Evolutionary conservation across 1,139 yeast genomes (phyloP).

Genomic region (Blastobotrys ciferrii): DNA sequence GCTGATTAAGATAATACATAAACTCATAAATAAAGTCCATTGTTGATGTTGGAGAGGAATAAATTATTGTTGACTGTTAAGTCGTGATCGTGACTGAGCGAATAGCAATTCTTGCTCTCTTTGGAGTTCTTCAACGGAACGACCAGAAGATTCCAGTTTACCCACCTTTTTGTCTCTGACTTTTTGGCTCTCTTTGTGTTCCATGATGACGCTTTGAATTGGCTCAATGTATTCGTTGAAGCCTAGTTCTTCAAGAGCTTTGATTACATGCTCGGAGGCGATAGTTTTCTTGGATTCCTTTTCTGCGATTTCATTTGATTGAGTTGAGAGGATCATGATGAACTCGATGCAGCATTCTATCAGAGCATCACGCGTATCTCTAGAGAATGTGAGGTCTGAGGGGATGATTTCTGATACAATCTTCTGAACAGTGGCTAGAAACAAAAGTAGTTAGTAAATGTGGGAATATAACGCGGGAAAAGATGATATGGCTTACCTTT

Average conservation of each 20-base stretch:
- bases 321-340: conserved; percentile 90
- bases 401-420: conserved; percentile 89
- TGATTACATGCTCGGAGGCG: conserved; percentile 92
- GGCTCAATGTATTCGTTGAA: conserved; percentile 82
- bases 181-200: conserved; percentile 80
- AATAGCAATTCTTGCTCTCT: conserved; percentile 91
- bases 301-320: conserved; percentile 94
- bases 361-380: conserved; percentile 92
- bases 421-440: conserved; percentile 87
- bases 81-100: conserved; percentile 73
- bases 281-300: conserved; percentile 94
- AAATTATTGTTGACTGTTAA: conserved; percentile 28
- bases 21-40: not conserved
- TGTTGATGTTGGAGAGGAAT: not conserved
- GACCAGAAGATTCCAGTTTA: conserved; percentile 89
- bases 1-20: not conserved
- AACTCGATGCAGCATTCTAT: conserved; percentile 96
- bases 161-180: conserved; percentile 86
- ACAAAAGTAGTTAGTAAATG: not conserved
- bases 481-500: conserved; percentile 39
- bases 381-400: conserved; percentile 78
- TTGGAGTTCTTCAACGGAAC: conserved; percentile 86
- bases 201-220: conserved; percentile 74
- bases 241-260: conserved; percentile 85
- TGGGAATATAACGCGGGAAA: too few relatives aligned